phyloP scores from a whole-genome alignment of 352 stramenopile genomes.

The Phytophthora fragariaefolia region DNA sequence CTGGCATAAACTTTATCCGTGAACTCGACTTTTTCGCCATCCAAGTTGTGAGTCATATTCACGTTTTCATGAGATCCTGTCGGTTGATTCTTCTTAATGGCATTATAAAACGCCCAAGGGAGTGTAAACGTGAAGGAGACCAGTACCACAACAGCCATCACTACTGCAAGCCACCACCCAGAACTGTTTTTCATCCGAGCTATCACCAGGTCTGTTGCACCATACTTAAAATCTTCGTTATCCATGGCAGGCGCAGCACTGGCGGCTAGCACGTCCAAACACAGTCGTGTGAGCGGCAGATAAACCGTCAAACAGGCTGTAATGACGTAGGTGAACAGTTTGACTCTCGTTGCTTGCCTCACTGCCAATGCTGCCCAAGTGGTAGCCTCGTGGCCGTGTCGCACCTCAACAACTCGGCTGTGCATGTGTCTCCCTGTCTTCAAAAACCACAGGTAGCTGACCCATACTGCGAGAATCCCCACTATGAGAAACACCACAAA shows the following conservation, averaged over 20 bases:
- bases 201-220: not conserved
- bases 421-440: conserved; percentile 1
- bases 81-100: not conserved
- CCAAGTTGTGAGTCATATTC: conserved; percentile 1
- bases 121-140: not conserved
- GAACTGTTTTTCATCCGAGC: not conserved
- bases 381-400: not conserved
- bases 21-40: not conserved
- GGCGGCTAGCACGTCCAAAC: not conserved
- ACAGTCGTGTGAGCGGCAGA: conserved; percentile 1
- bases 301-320: conserved; percentile 1
- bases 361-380: conserved; percentile 1
- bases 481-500: conserved; percentile 4
- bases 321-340: conserved; percentile 3
- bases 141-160: not conserved
- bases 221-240: not conserved
- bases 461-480: not conserved
- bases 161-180: not conserved
- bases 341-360: not conserved
- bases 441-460: conserved; percentile 3
- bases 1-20: conserved; percentile 2
- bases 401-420: not conserved
- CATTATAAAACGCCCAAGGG: not conserved
- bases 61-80: not conserved
- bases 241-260: not conserved